phyloP scores from a whole-genome alignment of 306 rosid genomes.

The Amphicarpaea edgeworthii region DNA sequence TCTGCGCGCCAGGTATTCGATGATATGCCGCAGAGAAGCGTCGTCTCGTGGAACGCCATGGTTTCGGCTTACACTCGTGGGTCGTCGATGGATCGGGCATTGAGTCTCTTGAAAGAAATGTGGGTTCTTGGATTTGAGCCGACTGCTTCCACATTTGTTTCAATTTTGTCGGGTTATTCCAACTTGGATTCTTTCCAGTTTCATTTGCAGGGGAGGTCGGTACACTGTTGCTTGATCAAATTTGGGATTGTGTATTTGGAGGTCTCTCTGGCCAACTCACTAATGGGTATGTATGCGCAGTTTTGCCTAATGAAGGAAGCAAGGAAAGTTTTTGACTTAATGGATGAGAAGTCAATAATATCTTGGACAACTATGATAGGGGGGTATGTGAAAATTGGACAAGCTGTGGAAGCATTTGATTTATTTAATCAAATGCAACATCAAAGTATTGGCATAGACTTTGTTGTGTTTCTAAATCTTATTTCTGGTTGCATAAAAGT shows the following conservation, averaged over 20 bases:
- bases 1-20: constrained; percentile 53
- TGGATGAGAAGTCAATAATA: constrained; percentile 51
- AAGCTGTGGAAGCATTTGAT: constrained; percentile 35
- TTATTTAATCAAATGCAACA: constrained; percentile 52
- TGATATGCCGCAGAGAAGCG: constrained; percentile 62
- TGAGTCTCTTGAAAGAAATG: constrained; percentile 55
- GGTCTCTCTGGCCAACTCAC: constrained; percentile 50
- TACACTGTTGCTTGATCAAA: constrained; percentile 55
- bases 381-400: constrained; percentile 53
- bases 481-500: constrained; percentile 47
- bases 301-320: constrained; percentile 49
- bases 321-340: constrained; percentile 48
- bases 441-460: constrained; percentile 44
- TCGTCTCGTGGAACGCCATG: constrained; percentile 70
- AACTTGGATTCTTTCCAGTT: constrained; percentile 1
- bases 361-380: constrained; percentile 61
- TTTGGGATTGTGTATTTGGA: constrained; percentile 50
- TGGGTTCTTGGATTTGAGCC: constrained; percentile 53
- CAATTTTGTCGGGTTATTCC: constrained; percentile 52
- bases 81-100: constrained; percentile 48
- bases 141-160: constrained; percentile 50
- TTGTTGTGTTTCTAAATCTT: constrained; percentile 50
- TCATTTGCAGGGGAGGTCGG: constrained; percentile 42
- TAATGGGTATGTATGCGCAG: constrained; percentile 56
- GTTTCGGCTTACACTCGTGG: constrained; percentile 64